phyloP scores from a whole-genome alignment of 768 basidiomycete genomes.

The Tulasnella sp. region DNA sequence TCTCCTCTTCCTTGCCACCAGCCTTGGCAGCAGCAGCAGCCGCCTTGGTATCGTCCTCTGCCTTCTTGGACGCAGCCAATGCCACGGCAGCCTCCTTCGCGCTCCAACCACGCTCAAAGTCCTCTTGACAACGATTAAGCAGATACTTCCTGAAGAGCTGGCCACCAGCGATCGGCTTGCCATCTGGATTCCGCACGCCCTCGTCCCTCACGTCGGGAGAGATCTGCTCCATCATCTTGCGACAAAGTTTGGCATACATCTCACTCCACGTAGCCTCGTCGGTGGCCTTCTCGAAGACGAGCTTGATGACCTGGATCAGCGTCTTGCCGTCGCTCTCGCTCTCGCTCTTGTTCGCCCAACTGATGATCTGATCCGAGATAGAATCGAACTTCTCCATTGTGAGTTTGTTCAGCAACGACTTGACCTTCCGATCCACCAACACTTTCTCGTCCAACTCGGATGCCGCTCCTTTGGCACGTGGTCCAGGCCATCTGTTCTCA shows the following conservation, averaged over 20 bases:
- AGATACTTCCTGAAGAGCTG: constrained; percentile 95
- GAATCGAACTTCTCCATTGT: constrained; percentile 95
- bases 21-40: constrained; percentile 42
- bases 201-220: constrained; percentile 82
- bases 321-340: constrained; percentile 89
- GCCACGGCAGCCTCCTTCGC: constrained; percentile 77
- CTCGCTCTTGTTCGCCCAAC: constrained; percentile 89
- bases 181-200: constrained; percentile 66
- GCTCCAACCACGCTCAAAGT: constrained; percentile 94
- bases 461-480: constrained; percentile 2
- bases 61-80: constrained; percentile 74
- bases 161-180: constrained; percentile 85
- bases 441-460: constrained; percentile 42
- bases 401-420: constrained; percentile 82
- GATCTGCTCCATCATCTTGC: constrained; percentile 93
- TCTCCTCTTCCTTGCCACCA: constrained; percentile 44
- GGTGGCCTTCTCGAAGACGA: constrained; percentile 95
- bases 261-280: constrained; percentile 93
- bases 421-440: constrained; percentile 82
- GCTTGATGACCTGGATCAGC: constrained; percentile 88
- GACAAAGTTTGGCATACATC: constrained; percentile 93
- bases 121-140: constrained; percentile 91
- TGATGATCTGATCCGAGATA: constrained; percentile 89
- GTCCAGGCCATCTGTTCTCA: constrained; percentile 74
- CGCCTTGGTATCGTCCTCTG: constrained; percentile 58